These are phyloP conservation scores for Trifolium repens DNA, from an alignment of 306 rosid species.

Conservation along the genomic window DNA sequence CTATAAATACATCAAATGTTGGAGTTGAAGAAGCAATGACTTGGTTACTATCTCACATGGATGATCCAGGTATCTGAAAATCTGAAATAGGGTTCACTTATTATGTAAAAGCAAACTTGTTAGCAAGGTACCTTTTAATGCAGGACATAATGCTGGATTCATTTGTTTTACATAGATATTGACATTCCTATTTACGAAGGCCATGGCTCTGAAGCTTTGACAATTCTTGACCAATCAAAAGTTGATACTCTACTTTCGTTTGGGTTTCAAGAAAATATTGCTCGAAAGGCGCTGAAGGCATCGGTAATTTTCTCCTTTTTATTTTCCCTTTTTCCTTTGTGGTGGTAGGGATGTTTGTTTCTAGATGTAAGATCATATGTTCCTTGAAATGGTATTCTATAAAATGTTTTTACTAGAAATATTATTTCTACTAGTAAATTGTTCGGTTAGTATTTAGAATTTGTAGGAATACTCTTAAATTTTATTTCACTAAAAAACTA, in stretches of 20 bases:
- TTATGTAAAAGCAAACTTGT: neutral
- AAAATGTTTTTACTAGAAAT: no score
- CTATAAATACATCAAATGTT: constrained; percentile 76
- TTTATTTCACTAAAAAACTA: no score
- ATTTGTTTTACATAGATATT: constrained; percentile 55
- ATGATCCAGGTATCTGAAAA: constrained; percentile 69
- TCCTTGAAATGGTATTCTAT: no score
- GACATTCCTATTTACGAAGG: constrained; percentile 69
- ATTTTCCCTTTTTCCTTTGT: no score
- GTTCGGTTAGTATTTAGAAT: no score
- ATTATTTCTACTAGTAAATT: no score
- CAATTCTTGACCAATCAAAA: constrained; percentile 69
- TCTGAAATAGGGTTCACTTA: neutral
- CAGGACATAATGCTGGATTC: constrained; percentile 27
- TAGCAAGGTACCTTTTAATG: constrained; percentile 13
- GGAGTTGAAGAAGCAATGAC: constrained; percentile 99
- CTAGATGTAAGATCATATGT: no score
- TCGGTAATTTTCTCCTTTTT: constrained; percentile 59
- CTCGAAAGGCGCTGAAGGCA: constrained; percentile 80
- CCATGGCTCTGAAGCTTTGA: constrained; percentile 29
- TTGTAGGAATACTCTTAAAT: no score
- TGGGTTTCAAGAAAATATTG: constrained; percentile 88
- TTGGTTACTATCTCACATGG: constrained; percentile 96
- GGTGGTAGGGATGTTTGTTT: no score
- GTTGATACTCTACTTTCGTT: constrained; percentile 83